Evolutionary conservation across 805 yeast genomes (phyloP), one percentile per base, ranked within the genome.

Genomic region (Starmerella sp.): DNA sequence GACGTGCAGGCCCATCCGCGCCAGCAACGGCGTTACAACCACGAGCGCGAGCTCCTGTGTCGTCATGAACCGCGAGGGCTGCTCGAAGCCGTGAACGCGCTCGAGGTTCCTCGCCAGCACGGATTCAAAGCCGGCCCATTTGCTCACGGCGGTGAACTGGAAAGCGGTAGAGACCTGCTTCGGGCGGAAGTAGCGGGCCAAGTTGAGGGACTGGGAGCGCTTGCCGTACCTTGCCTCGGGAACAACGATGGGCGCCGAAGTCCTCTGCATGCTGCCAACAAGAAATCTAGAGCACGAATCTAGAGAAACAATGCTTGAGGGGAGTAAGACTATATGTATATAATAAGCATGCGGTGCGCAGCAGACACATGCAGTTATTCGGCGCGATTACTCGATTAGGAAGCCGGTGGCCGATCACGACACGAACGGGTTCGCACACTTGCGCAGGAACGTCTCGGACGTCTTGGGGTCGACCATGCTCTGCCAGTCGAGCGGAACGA

Each of bases 401-500:
- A 34, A 46, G 36, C 35, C 15, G 6, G 39, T 34, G 14, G 39
- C 14, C n/a, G 38, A 34, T 46, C 49, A 46, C 30, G 49, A 46
- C 30, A 62, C 59, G 48, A 63, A 85, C 11, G 96, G 95, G 67
- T 87, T 89, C 3, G 98, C 98, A 71, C 95, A 87, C 69, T 93
- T 93, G 56, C 98, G 77, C 62, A 74, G 73, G 63, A 89, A 97
- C 11, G 80, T 69, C 9, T 76, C 77, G 1, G 96, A 96, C 2
- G 90, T 80, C 30, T 69, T 72, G 2, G 88, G 82, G 58, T 86
- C 81, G 35, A 84, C 76, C 97, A 95, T 93, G 11, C 88, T 85
- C 70, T 88, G 90, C 97, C 97, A 93, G 69, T 93, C 97, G 44
- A 88, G 70, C 2, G 98, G 95, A 62, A 82, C 84, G 87, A 93